Base-by-base conservation (phyloP, 306 rosid genomes). In the Trifolium repens region DNA sequence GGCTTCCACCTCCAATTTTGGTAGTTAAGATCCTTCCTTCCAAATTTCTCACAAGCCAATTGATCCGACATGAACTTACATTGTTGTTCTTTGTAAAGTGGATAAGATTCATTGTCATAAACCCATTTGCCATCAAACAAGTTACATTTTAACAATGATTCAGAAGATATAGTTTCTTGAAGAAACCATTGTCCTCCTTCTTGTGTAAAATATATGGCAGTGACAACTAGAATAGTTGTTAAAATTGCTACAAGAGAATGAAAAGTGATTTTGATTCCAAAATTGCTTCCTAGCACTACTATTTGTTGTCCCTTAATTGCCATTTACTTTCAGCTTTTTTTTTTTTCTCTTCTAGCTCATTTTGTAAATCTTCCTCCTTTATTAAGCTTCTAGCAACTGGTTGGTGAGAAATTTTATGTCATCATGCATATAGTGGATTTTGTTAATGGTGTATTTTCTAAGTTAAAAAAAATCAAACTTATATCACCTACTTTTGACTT, bases 1-100 rank as follows among this genome's bases (percentile, higher is more conserved):
- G 96, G 98, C 55, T 91, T 90, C 96, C 98, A 90, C 63, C 90
- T 78, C 93, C 93, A 88, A 26, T 89, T 86, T 76, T 81, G 96
- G 52, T 81, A 91, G 75, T 78, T 71, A 81, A 89, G 42, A 63
- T 91, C 96, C 40, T 75, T 81, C 79, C 98, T 86, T 24, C 98
- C 98, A 74, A 86, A 93, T 67, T 91, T 93, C 83, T 69, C 94
- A 85, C 98, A 93, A 19, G 96, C 98, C 89, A 93, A 68, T 22
- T 93, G 98, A 76, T 93, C 98, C 5, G 98, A 93, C 96, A 89
- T 89, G 84, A 85, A 93, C 0, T 58, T 81, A 77, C 96, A 93
- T 43, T 89, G 74, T 34, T 69, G 37, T 75, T 89, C 96, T 47
- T 83, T 88, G 79, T 93, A 91, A 0, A 89, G 80, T 67, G 96